A percentile compares a stretch with the other conserved stretches of the same genome.
Conservation (phyloP, 2,329 filamentous ascomycete genomes). For the Cephalotrichum gorgonifer region DNA sequence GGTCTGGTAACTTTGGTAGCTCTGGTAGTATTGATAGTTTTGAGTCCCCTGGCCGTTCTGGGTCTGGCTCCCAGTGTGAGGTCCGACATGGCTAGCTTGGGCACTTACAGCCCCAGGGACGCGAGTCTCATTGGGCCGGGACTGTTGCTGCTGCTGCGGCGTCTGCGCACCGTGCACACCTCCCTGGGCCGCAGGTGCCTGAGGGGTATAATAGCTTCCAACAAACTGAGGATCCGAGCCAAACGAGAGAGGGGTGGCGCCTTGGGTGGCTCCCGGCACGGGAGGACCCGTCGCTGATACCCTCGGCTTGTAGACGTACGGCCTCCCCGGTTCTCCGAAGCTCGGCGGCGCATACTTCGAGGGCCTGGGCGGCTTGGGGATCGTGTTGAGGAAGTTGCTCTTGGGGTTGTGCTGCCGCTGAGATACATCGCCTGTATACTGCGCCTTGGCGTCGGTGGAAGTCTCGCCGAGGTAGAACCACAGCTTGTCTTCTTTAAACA, state of each 20-base stretch:
- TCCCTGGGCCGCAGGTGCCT: background rate
- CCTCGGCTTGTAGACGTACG: constrained; percentile 2
- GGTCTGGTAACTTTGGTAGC: background rate
- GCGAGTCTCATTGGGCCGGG: too few relatives aligned
- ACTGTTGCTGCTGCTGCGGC: too few relatives aligned
- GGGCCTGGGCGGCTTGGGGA: constrained; percentile 41
- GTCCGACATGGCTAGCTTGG: background rate
- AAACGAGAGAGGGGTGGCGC: background rate
- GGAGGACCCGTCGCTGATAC: background rate
- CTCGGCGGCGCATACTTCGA: constrained; percentile 8
- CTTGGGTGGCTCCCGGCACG: too few relatives aligned
- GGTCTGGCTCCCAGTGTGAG: background rate
- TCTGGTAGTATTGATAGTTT: background rate
- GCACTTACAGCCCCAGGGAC: too few relatives aligned
- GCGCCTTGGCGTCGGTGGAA: constrained; percentile 83
- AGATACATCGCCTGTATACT: constrained; percentile 72
- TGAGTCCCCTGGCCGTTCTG: background rate
- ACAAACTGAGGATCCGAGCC: background rate
- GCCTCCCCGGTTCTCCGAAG: background rate
- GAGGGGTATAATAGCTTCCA: background rate
- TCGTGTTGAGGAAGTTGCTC: constrained; percentile 63
- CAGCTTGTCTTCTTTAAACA: constrained; percentile 62
- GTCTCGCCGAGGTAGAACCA: constrained; percentile 82
- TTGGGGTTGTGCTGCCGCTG: constrained; percentile 52
- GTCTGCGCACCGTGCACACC: background rate